Evolutionary conservation across 2,329 filamentous ascomycete genomes (phyloP).

Genomic region (Corinectria fuckeliana): DNA sequence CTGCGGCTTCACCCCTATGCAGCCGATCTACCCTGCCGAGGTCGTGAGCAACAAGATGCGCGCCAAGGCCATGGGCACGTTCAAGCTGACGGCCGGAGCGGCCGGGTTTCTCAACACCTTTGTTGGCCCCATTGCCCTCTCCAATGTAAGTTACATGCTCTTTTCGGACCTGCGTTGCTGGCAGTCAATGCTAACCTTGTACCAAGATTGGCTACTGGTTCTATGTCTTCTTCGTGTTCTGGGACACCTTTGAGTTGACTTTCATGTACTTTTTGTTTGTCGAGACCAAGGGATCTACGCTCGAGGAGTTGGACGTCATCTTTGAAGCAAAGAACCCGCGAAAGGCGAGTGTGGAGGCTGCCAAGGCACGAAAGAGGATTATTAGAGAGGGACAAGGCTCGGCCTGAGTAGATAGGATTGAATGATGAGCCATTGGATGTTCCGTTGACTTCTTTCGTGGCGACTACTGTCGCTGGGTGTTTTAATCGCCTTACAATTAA

Average conservation of each 20-base stretch:
- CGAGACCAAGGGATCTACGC: slow-evolving; percentile 15
- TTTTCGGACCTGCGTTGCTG: not conserved
- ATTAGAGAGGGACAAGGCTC: not conserved
- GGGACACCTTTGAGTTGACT: slow-evolving; percentile 16
- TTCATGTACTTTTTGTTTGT: slow-evolving; percentile 20
- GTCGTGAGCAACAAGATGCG: slow-evolving; percentile 23
- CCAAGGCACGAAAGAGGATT: slow-evolving; percentile 11
- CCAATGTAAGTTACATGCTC: slow-evolving; percentile 11
- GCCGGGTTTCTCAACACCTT: slow-evolving; percentile 27
- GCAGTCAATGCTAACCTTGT: not conserved
- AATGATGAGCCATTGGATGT: too few species aligned
- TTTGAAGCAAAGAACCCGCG: slow-evolving; percentile 18
- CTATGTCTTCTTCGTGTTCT: slow-evolving; percentile 18
- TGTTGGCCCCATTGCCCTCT: slow-evolving; percentile 24
- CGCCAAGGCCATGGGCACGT: slow-evolving; percentile 24
- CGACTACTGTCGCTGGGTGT: too few species aligned
- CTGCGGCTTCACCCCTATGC: slow-evolving; percentile 46
- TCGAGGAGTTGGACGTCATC: slow-evolving; percentile 15
- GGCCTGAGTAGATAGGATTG: too few species aligned
- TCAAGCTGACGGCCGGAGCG: slow-evolving; percentile 16
- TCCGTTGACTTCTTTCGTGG: too few species aligned
- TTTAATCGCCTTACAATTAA: too few species aligned
- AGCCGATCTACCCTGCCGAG: slow-evolving; percentile 42
- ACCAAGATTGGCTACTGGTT: slow-evolving; percentile 21
- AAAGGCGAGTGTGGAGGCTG: slow-evolving; percentile 16